phyloP scores from a whole-genome alignment of 805 yeast species.

The Komagataella kurtzmanii region DNA sequence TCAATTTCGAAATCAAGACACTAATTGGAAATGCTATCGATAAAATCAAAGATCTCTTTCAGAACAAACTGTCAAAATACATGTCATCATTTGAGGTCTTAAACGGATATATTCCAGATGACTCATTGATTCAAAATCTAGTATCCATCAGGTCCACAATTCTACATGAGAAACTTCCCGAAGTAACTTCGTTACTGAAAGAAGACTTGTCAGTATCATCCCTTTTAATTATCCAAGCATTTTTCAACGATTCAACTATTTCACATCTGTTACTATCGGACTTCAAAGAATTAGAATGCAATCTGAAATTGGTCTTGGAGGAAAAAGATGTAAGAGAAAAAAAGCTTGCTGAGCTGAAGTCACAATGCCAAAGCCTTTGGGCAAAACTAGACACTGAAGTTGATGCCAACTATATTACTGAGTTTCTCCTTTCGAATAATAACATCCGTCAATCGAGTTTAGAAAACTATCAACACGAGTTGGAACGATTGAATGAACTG shows the following conservation, averaged over 20 bases:
- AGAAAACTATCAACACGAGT: slow-evolving; percentile 38
- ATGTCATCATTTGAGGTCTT: background rate
- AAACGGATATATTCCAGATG: background rate
- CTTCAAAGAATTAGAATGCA: background rate
- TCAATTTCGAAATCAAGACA: background rate
- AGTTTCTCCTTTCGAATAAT: slow-evolving; percentile 27
- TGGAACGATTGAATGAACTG: slow-evolving; percentile 41
- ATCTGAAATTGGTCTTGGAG: background rate
- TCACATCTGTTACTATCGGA: background rate
- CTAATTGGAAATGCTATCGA: background rate
- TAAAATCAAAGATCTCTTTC: background rate
- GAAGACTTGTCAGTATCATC: background rate
- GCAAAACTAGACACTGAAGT: slow-evolving; percentile 2
- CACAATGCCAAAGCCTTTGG: slow-evolving; percentile 1
- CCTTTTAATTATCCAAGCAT: background rate
- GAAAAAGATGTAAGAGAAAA: background rate
- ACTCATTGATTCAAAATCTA: background rate
- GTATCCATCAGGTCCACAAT: background rate
- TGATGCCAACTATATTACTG: slow-evolving; percentile 16
- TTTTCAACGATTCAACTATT: background rate
- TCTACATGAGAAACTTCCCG: background rate
- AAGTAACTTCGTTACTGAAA: background rate
- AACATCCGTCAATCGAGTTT: slow-evolving; percentile 34
- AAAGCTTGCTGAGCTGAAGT: background rate
- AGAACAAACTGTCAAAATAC: background rate